Base-by-base conservation (phyloP, 768 basidiomycete genomes). In the Dioszegia hungarica region DNA sequence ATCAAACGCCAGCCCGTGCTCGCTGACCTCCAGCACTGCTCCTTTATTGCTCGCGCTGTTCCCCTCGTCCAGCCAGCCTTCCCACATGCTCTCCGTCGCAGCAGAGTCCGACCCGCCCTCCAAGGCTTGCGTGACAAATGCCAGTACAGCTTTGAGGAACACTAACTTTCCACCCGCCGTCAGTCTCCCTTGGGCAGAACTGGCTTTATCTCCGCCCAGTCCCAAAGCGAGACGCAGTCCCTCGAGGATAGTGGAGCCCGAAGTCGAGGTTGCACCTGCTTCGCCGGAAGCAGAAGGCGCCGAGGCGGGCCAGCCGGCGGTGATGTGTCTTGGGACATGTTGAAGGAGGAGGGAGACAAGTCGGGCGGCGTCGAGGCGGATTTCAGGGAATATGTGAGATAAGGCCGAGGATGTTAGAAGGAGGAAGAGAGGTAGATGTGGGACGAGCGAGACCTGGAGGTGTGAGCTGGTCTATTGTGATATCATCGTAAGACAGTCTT, bases 361-460 rank as follows among this genome's bases (percentile, higher is more conserved):
- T 12, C 86, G 84, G 52, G 94, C 80, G 2, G 90, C 89, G 69
- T 97, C 93, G 36, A 97, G 82, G 15, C 91, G 83, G 58, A 97
- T 90, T 74, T 94, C 90, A 20, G 92, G 92, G 74, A 92, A 95
- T 44, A 98, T 94, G 66, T 93, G 88, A 0, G 90, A 92, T 73
- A 93, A 87, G 0, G 90, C 90, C 10, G 92, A 94, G 5, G 89
- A 86, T 0, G 85, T 84, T 72, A 92, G 94, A 15, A 98, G 82
- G 22, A 97, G 79, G 5, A 97, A 79, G 0, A 85, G 67, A 1
- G 88, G 79, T 0, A 86, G 80, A 68, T 95, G 89, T 4, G 93
- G 91, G 0, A 78, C 57, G 0, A 97, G 75, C 37, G 49, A 51
- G 6, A 31, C 15, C 47, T 39, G 28, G 48, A 34, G 6, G n/a